These are phyloP conservation scores for Penicillium flavigenum DNA, from an alignment of 495 filamentous ascomycete species.

Conservation along the genomic window DNA sequence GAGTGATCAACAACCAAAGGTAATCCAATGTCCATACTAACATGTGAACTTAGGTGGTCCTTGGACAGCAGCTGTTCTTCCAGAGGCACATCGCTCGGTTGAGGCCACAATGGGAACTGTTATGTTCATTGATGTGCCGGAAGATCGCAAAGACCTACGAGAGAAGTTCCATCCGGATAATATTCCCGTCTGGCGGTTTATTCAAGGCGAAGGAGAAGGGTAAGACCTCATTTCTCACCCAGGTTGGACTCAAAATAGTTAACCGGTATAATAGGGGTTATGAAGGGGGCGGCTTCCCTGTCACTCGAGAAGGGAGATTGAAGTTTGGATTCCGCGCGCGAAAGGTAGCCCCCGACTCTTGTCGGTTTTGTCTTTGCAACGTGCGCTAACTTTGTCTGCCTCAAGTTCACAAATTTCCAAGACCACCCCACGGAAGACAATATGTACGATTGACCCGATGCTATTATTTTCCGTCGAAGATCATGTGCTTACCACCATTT, in stretches of 20 bases:
- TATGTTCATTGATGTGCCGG: conserved; percentile 17
- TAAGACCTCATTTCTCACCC: conserved; percentile 1
- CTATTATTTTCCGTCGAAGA: too few relatives aligned
- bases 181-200: conserved; percentile 19
- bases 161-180: conserved; percentile 17
- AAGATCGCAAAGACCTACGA: conserved; percentile 15
- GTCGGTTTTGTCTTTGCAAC: not conserved
- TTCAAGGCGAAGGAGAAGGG: conserved; percentile 19
- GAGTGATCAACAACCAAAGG: not conserved
- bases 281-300: conserved; percentile 22
- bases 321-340: conserved; percentile 23
- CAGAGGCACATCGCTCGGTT: conserved; percentile 17
- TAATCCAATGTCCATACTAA: conserved; percentile 2
- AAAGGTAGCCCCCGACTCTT: conserved; percentile 7
- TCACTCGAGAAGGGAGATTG: conserved; percentile 19
- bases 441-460: not conserved
- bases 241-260: not conserved
- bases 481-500: not conserved
- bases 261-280: conserved; percentile 11
- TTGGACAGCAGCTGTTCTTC: conserved; percentile 18
- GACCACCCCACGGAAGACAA: conserved; percentile 14
- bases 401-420: conserved; percentile 22
- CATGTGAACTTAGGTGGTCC: conserved; percentile 13
- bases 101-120: conserved; percentile 18
- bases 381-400: not conserved